Conservation (phyloP, 148 eudicot species). For the Dianthus caryophyllus region DNA sequence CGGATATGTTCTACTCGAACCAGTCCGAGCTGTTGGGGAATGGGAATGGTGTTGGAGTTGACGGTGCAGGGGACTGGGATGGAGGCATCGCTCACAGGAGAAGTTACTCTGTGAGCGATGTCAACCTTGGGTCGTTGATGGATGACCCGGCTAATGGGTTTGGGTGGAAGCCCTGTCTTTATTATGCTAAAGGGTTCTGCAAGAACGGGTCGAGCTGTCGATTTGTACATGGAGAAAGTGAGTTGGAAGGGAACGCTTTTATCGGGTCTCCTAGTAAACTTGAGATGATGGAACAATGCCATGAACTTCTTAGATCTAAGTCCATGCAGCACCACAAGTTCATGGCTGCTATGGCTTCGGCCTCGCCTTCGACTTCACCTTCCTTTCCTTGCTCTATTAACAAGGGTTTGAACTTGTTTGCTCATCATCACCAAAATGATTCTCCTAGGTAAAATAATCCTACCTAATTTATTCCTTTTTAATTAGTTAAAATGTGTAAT, state of each 20-base stretch:
- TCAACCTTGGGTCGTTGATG: slow-evolving; percentile 33
- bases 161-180: slow-evolving; percentile 83
- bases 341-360: slow-evolving; percentile 48
- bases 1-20: slow-evolving; percentile 29
- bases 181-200: slow-evolving; percentile 85
- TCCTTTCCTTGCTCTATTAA: slow-evolving; percentile 47
- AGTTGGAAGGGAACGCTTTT: slow-evolving; percentile 25
- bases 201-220: slow-evolving; percentile 77
- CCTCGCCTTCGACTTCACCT: slow-evolving; percentile 24
- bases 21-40: slow-evolving; percentile 28
- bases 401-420: slow-evolving; percentile 50
- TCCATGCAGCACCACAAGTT: slow-evolving; percentile 63
- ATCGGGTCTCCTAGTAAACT: slow-evolving; percentile 53
- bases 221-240: slow-evolving; percentile 52
- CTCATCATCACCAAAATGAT: slow-evolving; percentile 64
- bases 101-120: slow-evolving; percentile 74
- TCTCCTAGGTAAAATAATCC: slow-evolving; percentile 53
- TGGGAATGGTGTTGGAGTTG: slow-evolving; percentile 24
- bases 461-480: too few species aligned
- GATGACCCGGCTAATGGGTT: slow-evolving; percentile 46
- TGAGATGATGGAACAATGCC: slow-evolving; percentile 72
- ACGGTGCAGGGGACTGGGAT: slow-evolving; percentile 9
- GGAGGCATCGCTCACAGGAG: slow-evolving; percentile 41
- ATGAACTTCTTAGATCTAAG: slow-evolving; percentile 68
- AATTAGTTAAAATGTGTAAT: background rate